phyloP scores from a whole-genome alignment of 163 green algal genomes.

The Scenedesmus sp. region DNA sequence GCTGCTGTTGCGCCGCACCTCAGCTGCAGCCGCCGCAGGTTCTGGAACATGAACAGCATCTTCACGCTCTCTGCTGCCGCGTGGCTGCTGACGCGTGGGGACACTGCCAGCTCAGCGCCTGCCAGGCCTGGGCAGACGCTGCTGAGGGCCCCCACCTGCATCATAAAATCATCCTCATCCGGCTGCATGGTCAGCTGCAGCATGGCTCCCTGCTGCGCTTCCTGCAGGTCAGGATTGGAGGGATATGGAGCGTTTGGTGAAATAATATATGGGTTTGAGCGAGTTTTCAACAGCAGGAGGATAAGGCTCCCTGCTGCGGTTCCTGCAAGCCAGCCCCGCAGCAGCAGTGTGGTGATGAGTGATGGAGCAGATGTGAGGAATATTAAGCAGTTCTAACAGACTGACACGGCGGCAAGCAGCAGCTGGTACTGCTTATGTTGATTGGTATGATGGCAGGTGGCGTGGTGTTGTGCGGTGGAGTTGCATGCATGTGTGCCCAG shows the following conservation, averaged over 20 bases:
- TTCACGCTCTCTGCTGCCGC: neutral
- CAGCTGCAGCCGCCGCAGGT: slow-evolving; percentile 10
- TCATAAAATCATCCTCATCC: neutral
- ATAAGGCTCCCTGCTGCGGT: neutral
- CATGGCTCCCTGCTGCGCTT: neutral
- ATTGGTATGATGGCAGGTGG: neutral
- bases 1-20: neutral
- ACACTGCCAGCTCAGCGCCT: neutral
- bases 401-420: neutral
- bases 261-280: no score
- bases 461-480: no score
- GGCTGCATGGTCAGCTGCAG: slow-evolving; percentile 15
- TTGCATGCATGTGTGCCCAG: neutral
- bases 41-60: slow-evolving; percentile 13
- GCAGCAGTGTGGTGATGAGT: neutral
- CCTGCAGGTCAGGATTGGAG: neutral
- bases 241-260: no score
- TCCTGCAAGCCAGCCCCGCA: neutral
- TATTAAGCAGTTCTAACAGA: neutral
- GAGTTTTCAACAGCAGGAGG: no score
- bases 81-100: neutral
- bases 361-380: neutral
- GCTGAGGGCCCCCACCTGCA: neutral
- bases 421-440: neutral
- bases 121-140: neutral